Evolutionary conservation across 371 early-diverging fungal species (phyloP).

Genomic region (Syncephalis fuscata): DNA sequence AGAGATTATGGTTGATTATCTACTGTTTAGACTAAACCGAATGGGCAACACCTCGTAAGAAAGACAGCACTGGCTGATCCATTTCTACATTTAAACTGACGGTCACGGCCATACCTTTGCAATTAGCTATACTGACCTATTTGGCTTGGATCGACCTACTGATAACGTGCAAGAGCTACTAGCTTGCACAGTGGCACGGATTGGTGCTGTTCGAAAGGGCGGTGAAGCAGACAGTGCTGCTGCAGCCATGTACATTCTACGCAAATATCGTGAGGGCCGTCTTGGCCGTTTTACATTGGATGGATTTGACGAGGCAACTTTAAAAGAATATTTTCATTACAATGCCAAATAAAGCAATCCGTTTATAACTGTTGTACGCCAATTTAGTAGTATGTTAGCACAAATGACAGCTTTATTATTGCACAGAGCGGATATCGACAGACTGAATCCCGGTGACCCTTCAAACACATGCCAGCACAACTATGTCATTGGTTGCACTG

Average conservation of each 20-base stretch:
- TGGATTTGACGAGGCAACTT: slow-evolving; percentile 27
- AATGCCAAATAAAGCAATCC: background rate
- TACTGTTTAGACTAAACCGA: slow-evolving; percentile 66
- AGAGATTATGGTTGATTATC: slow-evolving; percentile 69
- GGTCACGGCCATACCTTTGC: background rate
- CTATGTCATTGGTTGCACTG: no score
- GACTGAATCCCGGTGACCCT: no score
- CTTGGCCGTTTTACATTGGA: slow-evolving; percentile 57
- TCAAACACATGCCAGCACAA: no score
- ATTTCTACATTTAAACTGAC: background rate
- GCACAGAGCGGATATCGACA: no score
- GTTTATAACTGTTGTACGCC: background rate
- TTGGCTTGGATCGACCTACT: slow-evolving; percentile 35
- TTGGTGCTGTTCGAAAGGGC: slow-evolving; percentile 63
- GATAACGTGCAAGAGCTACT: slow-evolving; percentile 45
- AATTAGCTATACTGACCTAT: slow-evolving; percentile 20
- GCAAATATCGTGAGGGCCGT: slow-evolving; percentile 53
- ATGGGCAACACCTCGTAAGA: slow-evolving; percentile 19
- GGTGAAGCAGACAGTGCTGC: slow-evolving; percentile 41
- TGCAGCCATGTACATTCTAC: slow-evolving; percentile 51
- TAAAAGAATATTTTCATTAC: slow-evolving; percentile 26
- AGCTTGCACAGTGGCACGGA: slow-evolving; percentile 37
- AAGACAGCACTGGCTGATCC: no score
- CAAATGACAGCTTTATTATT: no score
- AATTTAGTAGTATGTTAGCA: no score